phyloP scores from a whole-genome alignment of 164 flowering plant species.

The Hamamelis virginiana region DNA sequence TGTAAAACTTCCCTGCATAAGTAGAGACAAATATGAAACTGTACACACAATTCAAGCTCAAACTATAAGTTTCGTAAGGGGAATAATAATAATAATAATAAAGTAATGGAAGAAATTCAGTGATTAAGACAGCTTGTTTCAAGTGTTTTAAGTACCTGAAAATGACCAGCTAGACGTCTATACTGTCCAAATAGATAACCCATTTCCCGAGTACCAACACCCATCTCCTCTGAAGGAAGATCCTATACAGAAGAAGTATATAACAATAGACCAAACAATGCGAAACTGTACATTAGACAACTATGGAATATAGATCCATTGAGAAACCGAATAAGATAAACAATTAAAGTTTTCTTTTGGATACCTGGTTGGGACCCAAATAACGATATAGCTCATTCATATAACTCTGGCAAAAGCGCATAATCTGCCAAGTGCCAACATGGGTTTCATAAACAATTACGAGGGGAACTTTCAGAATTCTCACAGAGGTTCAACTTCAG shows the following conservation, averaged over 20 bases:
- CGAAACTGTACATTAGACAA: not conserved
- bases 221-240: constrained; percentile 98
- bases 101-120: not conserved
- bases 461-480: constrained; percentile 4
- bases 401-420: constrained; percentile 98
- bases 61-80: not conserved
- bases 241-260: constrained; percentile 58
- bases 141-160: constrained; percentile 57
- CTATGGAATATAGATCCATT: not conserved
- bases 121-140: not conserved
- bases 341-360: not conserved
- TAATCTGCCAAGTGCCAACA: constrained; percentile 73
- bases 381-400: constrained; percentile 91
- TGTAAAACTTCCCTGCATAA: constrained; percentile 98
- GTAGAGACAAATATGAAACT: constrained; percentile 27
- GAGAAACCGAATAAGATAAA: not conserved
- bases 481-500: not conserved
- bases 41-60: constrained; percentile 7
- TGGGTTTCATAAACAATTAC: constrained; percentile 9
- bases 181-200: constrained; percentile 97
- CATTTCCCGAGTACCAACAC: constrained; percentile 98
- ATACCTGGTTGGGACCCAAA: constrained; percentile 90
- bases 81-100: not conserved
- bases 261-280: not conserved
- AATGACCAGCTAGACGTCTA: constrained; percentile 85